Conservation (phyloP, 1,139 yeast species). For the Waltiozyma sp. region DNA sequence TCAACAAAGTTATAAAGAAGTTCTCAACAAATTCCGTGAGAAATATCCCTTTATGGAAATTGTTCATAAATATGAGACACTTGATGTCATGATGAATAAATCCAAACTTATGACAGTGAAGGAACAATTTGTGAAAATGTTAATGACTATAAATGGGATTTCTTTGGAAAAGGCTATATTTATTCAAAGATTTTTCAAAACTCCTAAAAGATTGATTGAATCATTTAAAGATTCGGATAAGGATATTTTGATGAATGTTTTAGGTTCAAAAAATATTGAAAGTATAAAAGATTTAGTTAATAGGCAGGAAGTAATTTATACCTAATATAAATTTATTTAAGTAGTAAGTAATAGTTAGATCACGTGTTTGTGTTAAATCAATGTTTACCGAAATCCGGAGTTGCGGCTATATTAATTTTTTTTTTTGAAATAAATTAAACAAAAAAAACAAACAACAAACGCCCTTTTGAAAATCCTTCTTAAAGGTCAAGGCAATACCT, state of each 20-base stretch:
- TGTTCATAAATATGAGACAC: slow-evolving; percentile 55
- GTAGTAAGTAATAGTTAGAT: too few relatives aligned
- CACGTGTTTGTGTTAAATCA: too few relatives aligned
- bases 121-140: slow-evolving; percentile 65
- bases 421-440: too few relatives aligned
- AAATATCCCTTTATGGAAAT: slow-evolving; percentile 38
- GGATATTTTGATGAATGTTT: slow-evolving; percentile 3
- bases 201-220: slow-evolving; percentile 45
- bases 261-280: neutral
- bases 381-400: too few relatives aligned
- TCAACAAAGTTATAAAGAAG: slow-evolving; percentile 39
- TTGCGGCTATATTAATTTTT: too few relatives aligned
- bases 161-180: slow-evolving; percentile 76
- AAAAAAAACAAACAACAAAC: too few relatives aligned
- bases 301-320: neutral
- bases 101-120: slow-evolving; percentile 59
- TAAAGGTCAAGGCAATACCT: too few relatives aligned
- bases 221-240: slow-evolving; percentile 11
- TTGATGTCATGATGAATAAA: slow-evolving; percentile 64
- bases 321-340: too few relatives aligned
- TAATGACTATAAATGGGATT: slow-evolving; percentile 72
- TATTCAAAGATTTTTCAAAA: slow-evolving; percentile 55
- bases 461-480: too few relatives aligned
- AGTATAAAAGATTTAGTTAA: neutral
- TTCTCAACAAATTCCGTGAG: slow-evolving; percentile 31